These are phyloP conservation scores for Mycena galopus DNA, from an alignment of 768 basidiomycete genomes.

Conservation along the genomic window DNA sequence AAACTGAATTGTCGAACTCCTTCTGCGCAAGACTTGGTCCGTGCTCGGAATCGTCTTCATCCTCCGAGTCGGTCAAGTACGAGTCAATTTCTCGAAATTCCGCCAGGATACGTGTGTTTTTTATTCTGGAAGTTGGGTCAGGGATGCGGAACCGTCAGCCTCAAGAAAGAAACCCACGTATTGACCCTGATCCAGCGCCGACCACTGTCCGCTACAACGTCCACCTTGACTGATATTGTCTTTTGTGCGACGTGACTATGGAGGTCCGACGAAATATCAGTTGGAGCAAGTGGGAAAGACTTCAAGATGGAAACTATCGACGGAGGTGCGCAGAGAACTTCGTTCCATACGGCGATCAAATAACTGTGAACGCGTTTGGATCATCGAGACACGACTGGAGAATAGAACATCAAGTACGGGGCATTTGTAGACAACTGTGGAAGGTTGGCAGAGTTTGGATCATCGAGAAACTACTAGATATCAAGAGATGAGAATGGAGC, in stretches of 20 bases:
- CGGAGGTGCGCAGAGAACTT: slow-evolving; percentile 70
- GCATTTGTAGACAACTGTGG: slow-evolving; percentile 80
- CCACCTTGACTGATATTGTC: slow-evolving; percentile 73
- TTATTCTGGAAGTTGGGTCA: slow-evolving; percentile 65
- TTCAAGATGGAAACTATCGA: slow-evolving; percentile 73
- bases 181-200: slow-evolving; percentile 87
- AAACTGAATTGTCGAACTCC: slow-evolving; percentile 79
- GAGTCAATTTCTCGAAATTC: slow-evolving; percentile 91
- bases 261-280: slow-evolving; percentile 11
- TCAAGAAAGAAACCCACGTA: slow-evolving; percentile 69
- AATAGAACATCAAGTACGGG: slow-evolving; percentile 61
- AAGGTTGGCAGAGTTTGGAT: slow-evolving; percentile 57
- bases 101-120: slow-evolving; percentile 78
- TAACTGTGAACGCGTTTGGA: background rate
- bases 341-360: slow-evolving; percentile 84
- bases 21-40: slow-evolving; percentile 60
- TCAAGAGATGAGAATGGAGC: background rate
- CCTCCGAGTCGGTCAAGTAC: slow-evolving; percentile 73
- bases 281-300: slow-evolving; percentile 53
- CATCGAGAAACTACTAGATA: slow-evolving; percentile 73
- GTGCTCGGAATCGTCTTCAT: slow-evolving; percentile 53
- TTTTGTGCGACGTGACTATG: slow-evolving; percentile 21
- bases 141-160: background rate
- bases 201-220: slow-evolving; percentile 83
- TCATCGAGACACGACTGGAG: background rate